These are phyloP conservation scores for Piper betle DNA, from an alignment of 164 flowering plant species.

Conservation along the genomic window DNA sequence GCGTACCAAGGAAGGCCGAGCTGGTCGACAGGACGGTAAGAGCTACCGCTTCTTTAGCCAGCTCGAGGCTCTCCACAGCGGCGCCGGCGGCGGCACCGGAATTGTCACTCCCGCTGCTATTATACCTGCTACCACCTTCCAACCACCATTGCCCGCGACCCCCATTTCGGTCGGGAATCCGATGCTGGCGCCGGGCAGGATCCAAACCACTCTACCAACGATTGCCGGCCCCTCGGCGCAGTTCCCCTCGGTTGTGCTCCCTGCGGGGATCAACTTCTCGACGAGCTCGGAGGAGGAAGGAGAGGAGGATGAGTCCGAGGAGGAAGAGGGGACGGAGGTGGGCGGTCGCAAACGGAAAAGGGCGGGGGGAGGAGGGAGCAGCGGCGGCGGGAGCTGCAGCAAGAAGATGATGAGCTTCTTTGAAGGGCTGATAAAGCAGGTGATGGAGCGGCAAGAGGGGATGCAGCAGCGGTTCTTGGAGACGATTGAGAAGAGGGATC, in stretches of 20 bases:
- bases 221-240: conserved; percentile 1
- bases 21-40: conserved; percentile 65
- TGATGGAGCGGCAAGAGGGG: conserved; percentile 62
- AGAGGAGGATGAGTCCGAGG: neutral
- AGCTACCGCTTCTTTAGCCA: conserved; percentile 46
- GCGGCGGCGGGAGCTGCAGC: conserved; percentile 6
- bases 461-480: conserved; percentile 57
- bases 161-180: conserved; percentile 5
- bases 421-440: conserved; percentile 51
- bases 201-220: neutral
- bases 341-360: conserved; percentile 24
- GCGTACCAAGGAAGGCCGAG: conserved; percentile 53
- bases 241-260: neutral
- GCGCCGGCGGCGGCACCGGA: conserved; percentile 6
- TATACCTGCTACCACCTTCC: neutral
- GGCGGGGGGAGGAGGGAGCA: conserved; percentile 15
- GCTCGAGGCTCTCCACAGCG: conserved; percentile 47
- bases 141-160: neutral
- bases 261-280: conserved; percentile 32
- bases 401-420: conserved; percentile 45
- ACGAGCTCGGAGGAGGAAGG: conserved; percentile 33
- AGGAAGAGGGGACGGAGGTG: conserved; percentile 6
- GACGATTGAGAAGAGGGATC: conserved; percentile 62
- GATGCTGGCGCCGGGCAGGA: conserved; percentile 2
- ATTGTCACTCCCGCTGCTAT: neutral